Evolutionary conservation across 257 asterid species (phyloP).

Genomic region (Salvia rosmarinus): DNA sequence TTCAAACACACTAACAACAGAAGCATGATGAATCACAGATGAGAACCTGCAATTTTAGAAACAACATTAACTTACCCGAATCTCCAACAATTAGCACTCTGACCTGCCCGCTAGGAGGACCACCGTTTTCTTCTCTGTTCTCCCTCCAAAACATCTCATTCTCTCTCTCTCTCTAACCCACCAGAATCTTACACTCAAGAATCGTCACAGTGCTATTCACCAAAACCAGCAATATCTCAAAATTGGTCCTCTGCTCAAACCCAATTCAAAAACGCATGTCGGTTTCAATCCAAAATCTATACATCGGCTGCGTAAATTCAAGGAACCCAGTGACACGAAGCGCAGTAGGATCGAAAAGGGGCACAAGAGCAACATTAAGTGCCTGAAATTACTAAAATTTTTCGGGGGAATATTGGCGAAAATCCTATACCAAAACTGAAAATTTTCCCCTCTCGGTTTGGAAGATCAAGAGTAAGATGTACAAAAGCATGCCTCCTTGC

Average conservation of each 20-base stretch:
- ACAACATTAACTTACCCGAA: slow-evolving; percentile 49
- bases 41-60: not conserved
- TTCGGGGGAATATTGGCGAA: not conserved
- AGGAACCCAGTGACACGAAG: not conserved
- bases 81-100: slow-evolving; percentile 78
- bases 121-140: slow-evolving; percentile 55
- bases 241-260: slow-evolving; percentile 11
- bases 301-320: not conserved
- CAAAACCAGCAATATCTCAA: slow-evolving; percentile 13
- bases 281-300: not conserved
- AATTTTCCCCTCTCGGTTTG: not conserved
- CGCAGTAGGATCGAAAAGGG: not conserved
- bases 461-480: not conserved
- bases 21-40: not conserved
- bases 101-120: slow-evolving; percentile 78
- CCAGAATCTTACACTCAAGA: slow-evolving; percentile 1
- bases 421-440: not conserved
- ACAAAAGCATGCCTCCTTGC: no score
- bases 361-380: not conserved
- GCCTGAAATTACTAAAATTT: not conserved
- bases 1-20: not conserved
- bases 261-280: slow-evolving; percentile 19
- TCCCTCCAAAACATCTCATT: slow-evolving; percentile 79
- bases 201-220: slow-evolving; percentile 19
- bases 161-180: not conserved